A percentile compares a stretch with the other conserved stretches of the same genome.
Evolutionary conservation across 495 filamentous ascomycete species (phyloP).

Genomic region (Xylaria bambusicola): DNA sequence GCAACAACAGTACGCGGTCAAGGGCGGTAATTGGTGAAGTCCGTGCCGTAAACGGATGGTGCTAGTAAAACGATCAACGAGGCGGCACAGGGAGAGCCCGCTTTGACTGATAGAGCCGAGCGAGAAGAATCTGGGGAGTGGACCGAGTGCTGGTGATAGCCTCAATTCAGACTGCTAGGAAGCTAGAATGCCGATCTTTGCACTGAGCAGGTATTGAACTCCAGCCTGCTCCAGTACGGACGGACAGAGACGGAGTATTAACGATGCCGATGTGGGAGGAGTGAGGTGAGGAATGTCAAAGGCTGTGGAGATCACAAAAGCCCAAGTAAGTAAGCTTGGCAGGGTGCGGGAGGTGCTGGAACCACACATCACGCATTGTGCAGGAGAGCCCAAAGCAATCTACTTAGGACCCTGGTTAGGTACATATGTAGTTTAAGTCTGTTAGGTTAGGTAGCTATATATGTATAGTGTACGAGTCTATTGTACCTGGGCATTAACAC

Average conservation of each 20-base stretch:
- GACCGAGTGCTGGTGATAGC: not conserved
- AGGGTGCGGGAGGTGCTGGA: not conserved
- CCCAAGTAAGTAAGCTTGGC: constrained; percentile 4
- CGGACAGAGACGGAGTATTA: no score
- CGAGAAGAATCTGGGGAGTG: not conserved
- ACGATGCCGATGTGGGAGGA: no score
- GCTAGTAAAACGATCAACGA: no score
- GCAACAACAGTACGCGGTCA: not conserved
- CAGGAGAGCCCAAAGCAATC: constrained; percentile 2
- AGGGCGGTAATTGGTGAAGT: not conserved
- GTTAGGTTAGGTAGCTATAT: no score
- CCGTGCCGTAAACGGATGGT: not conserved
- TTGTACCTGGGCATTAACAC: no score
- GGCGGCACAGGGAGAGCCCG: no score
- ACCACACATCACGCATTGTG: not conserved
- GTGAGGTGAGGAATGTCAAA: not conserved
- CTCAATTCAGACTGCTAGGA: not conserved
- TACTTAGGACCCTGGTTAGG: constrained; percentile 1
- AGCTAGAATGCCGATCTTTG: not conserved
- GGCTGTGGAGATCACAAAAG: constrained; percentile 5
- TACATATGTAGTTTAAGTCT: not conserved
- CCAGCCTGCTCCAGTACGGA: no score
- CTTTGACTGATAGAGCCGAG: not conserved
- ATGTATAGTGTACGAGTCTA: no score
- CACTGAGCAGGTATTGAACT: not conserved